Evolutionary conservation across 129 eudicot species (phyloP).

Genomic region (Helichrysum umbraculigerum): DNA sequence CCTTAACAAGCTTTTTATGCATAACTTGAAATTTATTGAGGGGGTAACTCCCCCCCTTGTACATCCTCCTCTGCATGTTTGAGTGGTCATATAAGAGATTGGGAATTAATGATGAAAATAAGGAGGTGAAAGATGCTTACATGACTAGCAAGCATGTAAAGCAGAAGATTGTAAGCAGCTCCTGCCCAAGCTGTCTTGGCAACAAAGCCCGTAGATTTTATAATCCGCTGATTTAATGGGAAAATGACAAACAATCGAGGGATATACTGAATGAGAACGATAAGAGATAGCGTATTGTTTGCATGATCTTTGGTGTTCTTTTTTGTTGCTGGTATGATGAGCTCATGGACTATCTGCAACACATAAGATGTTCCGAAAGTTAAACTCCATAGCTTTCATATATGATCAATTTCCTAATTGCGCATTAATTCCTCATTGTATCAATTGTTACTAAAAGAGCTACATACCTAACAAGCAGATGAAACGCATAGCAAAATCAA

Average conservation of each 20-base stretch:
- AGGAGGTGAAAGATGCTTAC: slow-evolving; percentile 38
- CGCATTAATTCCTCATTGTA: neutral
- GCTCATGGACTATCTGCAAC: slow-evolving; percentile 70
- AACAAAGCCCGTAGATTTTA: slow-evolving; percentile 80
- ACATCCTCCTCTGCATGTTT: neutral
- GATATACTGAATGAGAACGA: slow-evolving; percentile 82
- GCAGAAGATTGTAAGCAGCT: slow-evolving; percentile 89
- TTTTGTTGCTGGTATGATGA: slow-evolving; percentile 71
- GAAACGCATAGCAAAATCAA: neutral
- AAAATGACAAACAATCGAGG: slow-evolving; percentile 78
- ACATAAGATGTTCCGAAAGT: neutral
- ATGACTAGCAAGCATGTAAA: slow-evolving; percentile 91
- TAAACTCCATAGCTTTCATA: neutral
- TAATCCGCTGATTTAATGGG: slow-evolving; percentile 77
- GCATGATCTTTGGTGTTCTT: slow-evolving; percentile 55
- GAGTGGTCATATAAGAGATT: neutral
- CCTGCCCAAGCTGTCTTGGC: slow-evolving; percentile 99
- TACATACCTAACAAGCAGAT: neutral
- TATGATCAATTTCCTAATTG: neutral
- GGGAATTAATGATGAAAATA: neutral
- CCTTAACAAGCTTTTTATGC: neutral
- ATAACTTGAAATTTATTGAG: neutral
- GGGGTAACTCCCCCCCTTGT: neutral
- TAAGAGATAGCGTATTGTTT: slow-evolving; percentile 72
- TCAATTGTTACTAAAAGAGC: slow-evolving; percentile 2